Percentiles rank a stretch among this genome's conserved stretches.
phyloP scores from a whole-genome alignment of 2,329 filamentous ascomycete species.

The Fusarium torreyae region DNA sequence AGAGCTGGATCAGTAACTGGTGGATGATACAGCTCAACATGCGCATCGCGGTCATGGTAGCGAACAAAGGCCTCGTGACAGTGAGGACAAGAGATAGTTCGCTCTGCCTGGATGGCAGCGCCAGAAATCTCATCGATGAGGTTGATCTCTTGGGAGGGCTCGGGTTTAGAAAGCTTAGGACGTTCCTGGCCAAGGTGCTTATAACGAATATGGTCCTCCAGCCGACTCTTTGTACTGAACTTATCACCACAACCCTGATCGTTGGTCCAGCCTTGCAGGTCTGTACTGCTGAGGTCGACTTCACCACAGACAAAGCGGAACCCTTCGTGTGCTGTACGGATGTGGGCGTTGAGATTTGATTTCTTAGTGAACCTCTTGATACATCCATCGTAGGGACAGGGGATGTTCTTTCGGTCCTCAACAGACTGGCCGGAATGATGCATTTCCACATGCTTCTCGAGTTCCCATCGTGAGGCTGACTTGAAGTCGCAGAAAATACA shows the following conservation, averaged over 20 bases:
- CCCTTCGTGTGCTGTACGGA: conserved; percentile 83
- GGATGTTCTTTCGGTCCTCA: conserved; percentile 75
- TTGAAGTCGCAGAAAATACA: conserved; percentile 82
- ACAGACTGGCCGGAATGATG: conserved; percentile 76
- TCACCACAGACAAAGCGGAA: conserved; percentile 84
- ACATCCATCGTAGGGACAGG: conserved; percentile 79
- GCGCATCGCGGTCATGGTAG: conserved; percentile 65
- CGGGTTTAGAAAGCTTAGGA: conserved; percentile 53
- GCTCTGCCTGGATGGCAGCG: conserved; percentile 57
- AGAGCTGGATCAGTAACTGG: conserved; percentile 41
- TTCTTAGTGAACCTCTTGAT: conserved; percentile 83
- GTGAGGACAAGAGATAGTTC: conserved; percentile 62
- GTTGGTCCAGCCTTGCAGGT: conserved; percentile 75
- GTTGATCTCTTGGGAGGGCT: conserved; percentile 42
- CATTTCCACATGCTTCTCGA: conserved; percentile 84
- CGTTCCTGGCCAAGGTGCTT: conserved; percentile 78
- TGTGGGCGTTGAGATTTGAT: conserved; percentile 86
- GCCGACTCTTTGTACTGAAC: conserved; percentile 82
- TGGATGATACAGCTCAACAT: conserved; percentile 57
- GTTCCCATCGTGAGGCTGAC: conserved; percentile 75
- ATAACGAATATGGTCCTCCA: conserved; percentile 88
- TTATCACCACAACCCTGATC: conserved; percentile 79
- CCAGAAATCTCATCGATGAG: conserved; percentile 63
- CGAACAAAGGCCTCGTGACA: conserved; percentile 66
- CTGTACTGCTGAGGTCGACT: conserved; percentile 70